phyloP scores from a whole-genome alignment of 805 yeast genomes.

The Cyberlindnera euphorbiiphila region DNA sequence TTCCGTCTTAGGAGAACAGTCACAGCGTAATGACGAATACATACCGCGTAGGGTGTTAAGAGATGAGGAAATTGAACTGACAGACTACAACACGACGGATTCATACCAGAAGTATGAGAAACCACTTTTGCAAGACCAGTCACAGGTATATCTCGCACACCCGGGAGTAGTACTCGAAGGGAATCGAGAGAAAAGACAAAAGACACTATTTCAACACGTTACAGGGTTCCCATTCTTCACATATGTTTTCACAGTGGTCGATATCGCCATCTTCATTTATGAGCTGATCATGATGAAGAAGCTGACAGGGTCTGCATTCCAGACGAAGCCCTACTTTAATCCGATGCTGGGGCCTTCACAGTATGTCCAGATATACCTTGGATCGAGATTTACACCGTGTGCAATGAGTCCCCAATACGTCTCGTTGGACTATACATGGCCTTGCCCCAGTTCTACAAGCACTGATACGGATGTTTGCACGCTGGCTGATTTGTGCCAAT shows the following conservation, averaged over 20 bases:
- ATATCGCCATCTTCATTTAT: slow-evolving; percentile 54
- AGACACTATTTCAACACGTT: no score
- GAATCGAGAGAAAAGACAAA: no score
- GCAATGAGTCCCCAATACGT: slow-evolving; percentile 54
- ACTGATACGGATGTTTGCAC: slow-evolving; percentile 52
- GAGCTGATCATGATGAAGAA: slow-evolving; percentile 55
- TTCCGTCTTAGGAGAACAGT: slow-evolving; percentile 4
- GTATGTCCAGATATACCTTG: slow-evolving; percentile 61
- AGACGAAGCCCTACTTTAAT: slow-evolving; percentile 66
- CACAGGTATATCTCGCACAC: background rate
- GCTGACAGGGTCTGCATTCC: slow-evolving; percentile 61
- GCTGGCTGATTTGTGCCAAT: slow-evolving; percentile 56
- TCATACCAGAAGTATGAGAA: background rate
- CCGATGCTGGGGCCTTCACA: slow-evolving; percentile 79
- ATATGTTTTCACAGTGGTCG: slow-evolving; percentile 34
- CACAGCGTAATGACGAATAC: background rate
- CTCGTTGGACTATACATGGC: slow-evolving; percentile 44
- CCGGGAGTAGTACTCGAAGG: no score
- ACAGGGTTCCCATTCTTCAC: slow-evolving; percentile 19
- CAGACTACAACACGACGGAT: background rate
- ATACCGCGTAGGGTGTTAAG: background rate
- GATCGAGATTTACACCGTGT: slow-evolving; percentile 69
- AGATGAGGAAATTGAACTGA: slow-evolving; percentile 6
- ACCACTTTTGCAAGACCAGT: background rate
- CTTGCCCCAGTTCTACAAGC: slow-evolving; percentile 67